Conservation (phyloP, 1,139 yeast species). For the Sugiyamaella xylanicola region DNA sequence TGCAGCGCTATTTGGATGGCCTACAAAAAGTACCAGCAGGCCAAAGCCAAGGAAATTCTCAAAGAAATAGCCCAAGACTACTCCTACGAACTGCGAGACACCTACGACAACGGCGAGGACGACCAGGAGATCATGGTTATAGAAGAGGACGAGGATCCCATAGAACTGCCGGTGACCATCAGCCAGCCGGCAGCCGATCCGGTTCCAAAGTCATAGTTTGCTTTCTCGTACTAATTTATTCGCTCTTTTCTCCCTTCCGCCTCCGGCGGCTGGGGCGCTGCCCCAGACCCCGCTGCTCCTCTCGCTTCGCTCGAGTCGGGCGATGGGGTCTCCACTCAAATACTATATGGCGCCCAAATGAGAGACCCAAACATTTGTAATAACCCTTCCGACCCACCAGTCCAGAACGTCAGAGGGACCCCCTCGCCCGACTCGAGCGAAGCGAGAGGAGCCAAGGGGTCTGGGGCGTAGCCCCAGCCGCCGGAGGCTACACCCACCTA, state of each 20-base stretch:
- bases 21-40: slow-evolving; percentile 13
- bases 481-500: background rate
- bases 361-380: no score
- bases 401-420: no score
- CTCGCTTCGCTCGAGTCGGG: no score
- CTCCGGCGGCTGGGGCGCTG: background rate
- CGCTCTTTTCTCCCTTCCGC: background rate
- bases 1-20: slow-evolving; percentile 66
- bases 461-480: background rate
- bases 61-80: slow-evolving; percentile 1
- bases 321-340: no score
- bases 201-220: background rate
- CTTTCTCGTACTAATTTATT: background rate
- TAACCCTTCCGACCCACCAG: no score
- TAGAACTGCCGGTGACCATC: background rate
- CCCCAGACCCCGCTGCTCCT: background rate
- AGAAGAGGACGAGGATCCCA: background rate
- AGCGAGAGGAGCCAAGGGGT: background rate
- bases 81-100: slow-evolving; percentile 9
- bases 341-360: no score
- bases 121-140: background rate
- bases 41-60: slow-evolving; percentile 5
- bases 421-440: no score
- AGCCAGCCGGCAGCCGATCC: background rate
- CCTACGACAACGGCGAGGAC: background rate